phyloP scores from a whole-genome alignment of 2,329 filamentous ascomycete genomes.

The Claviceps pazoutovae region DNA sequence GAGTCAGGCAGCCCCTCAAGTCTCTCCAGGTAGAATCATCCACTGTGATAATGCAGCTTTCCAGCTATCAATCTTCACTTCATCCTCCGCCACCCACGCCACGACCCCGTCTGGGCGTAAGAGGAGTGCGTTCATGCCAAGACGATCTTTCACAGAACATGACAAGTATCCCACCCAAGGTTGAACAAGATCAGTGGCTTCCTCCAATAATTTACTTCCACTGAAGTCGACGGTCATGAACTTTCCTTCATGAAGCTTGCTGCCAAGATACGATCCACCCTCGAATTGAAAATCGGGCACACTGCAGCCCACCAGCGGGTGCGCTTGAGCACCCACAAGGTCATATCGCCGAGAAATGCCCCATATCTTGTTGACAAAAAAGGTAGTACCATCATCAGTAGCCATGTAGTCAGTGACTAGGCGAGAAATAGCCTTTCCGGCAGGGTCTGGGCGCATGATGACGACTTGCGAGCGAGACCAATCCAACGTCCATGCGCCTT shows the following conservation, averaged over 20 bases:
- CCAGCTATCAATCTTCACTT: neutral
- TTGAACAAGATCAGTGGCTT: neutral
- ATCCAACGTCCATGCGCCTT: conserved; percentile 24
- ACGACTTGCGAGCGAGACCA: conserved; percentile 24
- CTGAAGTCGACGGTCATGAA: neutral
- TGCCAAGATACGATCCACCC: conserved; percentile 15
- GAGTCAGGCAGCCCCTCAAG: no score
- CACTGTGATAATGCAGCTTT: neutral
- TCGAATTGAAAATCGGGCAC: conserved; percentile 20
- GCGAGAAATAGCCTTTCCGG: conserved; percentile 15
- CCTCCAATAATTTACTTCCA: neutral
- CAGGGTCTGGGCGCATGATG: conserved; percentile 14
- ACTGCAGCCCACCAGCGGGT: conserved; percentile 21
- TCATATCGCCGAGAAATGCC: conserved; percentile 20
- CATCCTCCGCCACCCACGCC: neutral
- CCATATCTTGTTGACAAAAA: conserved; percentile 19
- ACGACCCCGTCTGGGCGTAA: neutral
- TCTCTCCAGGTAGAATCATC: neutral
- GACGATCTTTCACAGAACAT: neutral
- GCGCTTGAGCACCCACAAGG: conserved; percentile 10
- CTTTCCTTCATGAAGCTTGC: conserved; percentile 12
- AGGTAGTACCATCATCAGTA: conserved; percentile 17
- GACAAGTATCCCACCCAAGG: neutral
- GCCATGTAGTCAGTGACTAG: conserved; percentile 11
- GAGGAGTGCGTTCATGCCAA: neutral